Conservation (phyloP, 257 asterid genomes). For the Solanum pennellii region DNA sequence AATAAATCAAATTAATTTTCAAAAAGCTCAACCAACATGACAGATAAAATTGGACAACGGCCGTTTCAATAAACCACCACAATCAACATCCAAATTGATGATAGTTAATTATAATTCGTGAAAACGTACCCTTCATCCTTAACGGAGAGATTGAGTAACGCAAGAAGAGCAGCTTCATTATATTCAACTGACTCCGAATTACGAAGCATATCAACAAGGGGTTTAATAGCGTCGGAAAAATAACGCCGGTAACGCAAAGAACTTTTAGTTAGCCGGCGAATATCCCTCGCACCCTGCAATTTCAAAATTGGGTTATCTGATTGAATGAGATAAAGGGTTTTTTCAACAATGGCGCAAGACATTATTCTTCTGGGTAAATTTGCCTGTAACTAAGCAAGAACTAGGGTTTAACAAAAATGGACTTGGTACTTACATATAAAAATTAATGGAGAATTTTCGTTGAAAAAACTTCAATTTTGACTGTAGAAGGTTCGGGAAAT, state of each 20-base stretch:
- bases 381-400: no score
- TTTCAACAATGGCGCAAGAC: slow-evolving; percentile 26
- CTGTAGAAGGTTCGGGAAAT: neutral
- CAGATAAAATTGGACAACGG: accelerated
- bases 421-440: neutral
- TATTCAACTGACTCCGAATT: slow-evolving; percentile 23
- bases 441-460: neutral
- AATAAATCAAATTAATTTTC: accelerated
- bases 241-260: slow-evolving; percentile 76
- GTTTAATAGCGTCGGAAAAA: slow-evolving; percentile 48
- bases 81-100: neutral
- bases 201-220: slow-evolving; percentile 70
- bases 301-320: slow-evolving; percentile 32
- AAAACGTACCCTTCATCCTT: slow-evolving; percentile 62
- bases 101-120: neutral
- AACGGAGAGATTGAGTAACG: slow-evolving; percentile 76
- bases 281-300: slow-evolving; percentile 61
- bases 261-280: slow-evolving; percentile 70
- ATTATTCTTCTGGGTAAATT: neutral
- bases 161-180: slow-evolving; percentile 64
- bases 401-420: no score
- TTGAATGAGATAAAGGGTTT: slow-evolving; percentile 36
- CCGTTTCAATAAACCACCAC: neutral
- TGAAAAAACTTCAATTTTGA: neutral
- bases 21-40: no score